phyloP scores from a whole-genome alignment of 495 filamentous ascomycete genomes.

The Aspergillus indologenus region DNA sequence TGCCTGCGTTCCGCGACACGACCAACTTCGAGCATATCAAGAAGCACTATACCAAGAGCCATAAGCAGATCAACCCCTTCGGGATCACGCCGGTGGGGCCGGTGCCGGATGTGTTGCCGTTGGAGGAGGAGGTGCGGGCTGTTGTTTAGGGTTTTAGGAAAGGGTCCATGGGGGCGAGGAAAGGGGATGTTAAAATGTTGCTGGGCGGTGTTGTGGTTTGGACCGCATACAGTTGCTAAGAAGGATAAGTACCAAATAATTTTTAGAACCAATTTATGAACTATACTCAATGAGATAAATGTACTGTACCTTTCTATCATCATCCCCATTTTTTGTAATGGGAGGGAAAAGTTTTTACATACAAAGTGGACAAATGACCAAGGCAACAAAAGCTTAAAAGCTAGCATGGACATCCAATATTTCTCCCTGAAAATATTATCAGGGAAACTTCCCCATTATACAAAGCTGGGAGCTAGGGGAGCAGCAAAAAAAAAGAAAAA shows the following conservation, averaged over 20 bases:
- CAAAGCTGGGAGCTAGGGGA: constrained; percentile 3
- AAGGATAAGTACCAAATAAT: too few species aligned
- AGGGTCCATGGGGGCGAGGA: neutral
- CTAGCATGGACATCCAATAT: neutral
- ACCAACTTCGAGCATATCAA: constrained; percentile 71
- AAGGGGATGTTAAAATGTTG: neutral
- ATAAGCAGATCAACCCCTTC: constrained; percentile 64
- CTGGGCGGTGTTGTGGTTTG: too few species aligned
- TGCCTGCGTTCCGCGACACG: constrained; percentile 58
- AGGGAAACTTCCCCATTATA: constrained; percentile 17
- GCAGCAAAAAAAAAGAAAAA: constrained; percentile 3
- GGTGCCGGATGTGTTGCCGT: constrained; percentile 56
- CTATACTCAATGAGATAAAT: too few species aligned
- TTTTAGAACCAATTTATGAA: too few species aligned
- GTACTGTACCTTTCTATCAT: too few species aligned
- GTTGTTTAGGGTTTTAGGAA: constrained; percentile 21
- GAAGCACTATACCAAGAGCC: constrained; percentile 68
- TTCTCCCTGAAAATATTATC: neutral
- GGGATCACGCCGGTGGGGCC: constrained; percentile 65
- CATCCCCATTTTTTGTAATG: too few species aligned
- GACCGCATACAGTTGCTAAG: neutral
- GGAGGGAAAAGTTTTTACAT: too few species aligned
- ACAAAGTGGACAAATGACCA: too few species aligned
- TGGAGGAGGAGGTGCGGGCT: constrained; percentile 59
- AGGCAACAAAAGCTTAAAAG: too few species aligned